Conservation (phyloP, 139 green algal species). For the Closterium sp. region DNA sequence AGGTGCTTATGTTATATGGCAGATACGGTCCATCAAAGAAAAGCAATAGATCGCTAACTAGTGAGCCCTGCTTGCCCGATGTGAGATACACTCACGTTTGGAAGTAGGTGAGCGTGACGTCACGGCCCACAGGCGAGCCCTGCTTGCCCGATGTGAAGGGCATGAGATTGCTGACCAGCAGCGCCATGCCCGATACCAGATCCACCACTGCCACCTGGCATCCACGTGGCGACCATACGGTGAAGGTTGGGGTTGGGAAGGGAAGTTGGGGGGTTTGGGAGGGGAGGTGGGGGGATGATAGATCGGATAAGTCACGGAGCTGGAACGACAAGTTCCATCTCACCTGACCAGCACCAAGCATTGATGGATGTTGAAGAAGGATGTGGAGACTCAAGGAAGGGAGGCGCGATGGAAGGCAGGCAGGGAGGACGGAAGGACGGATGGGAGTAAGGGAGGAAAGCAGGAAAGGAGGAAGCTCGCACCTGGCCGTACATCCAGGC, state of each 20-base stretch:
- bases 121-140: constrained; percentile 20
- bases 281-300: no score
- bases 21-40: no score
- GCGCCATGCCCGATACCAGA: constrained; percentile 22
- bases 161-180: constrained; percentile 34
- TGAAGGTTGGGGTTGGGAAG: neutral
- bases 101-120: constrained; percentile 34
- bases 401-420: neutral
- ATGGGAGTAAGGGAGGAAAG: neutral
- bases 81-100: constrained; percentile 14
- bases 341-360: no score
- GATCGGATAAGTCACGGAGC: no score
- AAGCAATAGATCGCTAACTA: no score
- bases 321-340: no score
- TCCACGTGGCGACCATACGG: neutral
- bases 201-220: constrained; percentile 34
- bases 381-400: no score
- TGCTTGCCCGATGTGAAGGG: constrained; percentile 11
- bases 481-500: constrained; percentile 39
- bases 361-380: no score
- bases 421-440: neutral
- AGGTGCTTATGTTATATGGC: no score
- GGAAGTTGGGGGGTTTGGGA: neutral
- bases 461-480: neutral
- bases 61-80: neutral